Evolutionary conservation across 768 basidiomycete species (phyloP), one percentile per base, ranked within the genome.

Genomic region (Suillus subaureus): DNA sequence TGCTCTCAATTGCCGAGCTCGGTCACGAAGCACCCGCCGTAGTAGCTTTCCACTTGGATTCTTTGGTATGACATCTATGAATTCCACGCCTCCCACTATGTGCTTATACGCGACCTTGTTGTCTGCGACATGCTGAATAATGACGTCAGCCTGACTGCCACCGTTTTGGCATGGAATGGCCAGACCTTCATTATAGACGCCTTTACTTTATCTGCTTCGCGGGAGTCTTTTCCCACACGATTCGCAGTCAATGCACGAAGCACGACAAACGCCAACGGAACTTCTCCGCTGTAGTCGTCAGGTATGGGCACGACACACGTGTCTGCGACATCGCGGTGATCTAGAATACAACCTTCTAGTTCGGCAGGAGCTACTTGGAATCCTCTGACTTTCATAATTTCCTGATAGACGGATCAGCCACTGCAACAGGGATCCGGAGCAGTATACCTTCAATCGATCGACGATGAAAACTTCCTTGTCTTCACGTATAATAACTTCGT

Each of bases 301-400:
- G 84, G 86, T 37, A 89, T 70, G 1, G 88, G 85, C 21, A 92
- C 85, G 5, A 92, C 89, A 68, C 90, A 90, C 4, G 80, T 80
- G 47, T 89, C 85, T 7, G 80, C 79, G 16, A 91, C 84, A 67
- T 89, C 88, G 0, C 81, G 74, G 67, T 90, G 87, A 57, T 79
- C 82, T 39, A 89, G 72, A 18, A 89, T 71, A 66, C 87, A 88
- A 21, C 85, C 90, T 68, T 91, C 90, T 11, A 91, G 79, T 68
- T 91, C 89, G 4, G 90, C 89, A 3, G 90, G 90, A 1, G 90
- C 89, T 1, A 92, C 90, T 72, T 92, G 90, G 73, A 88, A 89
- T 4, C 91, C 90, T 70, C 77, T 83, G 54, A 89, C 87, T 78
- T 91, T 91, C 71, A 91, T 77, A n/a, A 90, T 81, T 76, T 90